Conservation (phyloP, 164 flowering plant species). For the Hamamelis virginiana region DNA sequence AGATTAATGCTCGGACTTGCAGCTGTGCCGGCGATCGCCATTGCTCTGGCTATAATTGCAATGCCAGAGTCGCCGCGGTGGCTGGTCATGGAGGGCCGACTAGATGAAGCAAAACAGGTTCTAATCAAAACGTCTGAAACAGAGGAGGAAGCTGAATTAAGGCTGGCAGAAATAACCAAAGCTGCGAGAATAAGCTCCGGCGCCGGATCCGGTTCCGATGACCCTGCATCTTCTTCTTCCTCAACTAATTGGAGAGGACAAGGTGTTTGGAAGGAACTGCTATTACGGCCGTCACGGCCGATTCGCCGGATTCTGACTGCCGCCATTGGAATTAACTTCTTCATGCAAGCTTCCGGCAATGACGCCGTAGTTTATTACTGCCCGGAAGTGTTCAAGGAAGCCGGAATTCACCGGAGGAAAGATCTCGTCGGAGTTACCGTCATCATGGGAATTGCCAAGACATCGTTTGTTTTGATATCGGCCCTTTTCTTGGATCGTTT, state of each 20-base stretch:
- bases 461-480: conserved; percentile 57
- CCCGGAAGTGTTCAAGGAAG: conserved; percentile 67
- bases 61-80: conserved; percentile 96
- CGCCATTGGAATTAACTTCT: conserved; percentile 80
- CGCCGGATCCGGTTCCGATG: background rate
- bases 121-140: conserved; percentile 41
- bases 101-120: conserved; percentile 53
- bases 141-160: conserved; percentile 51
- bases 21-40: conserved; percentile 52
- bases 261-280: conserved; percentile 72
- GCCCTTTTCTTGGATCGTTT: conserved; percentile 59
- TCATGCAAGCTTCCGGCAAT: conserved; percentile 92
- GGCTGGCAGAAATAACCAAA: conserved; percentile 49
- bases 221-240: background rate
- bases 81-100: conserved; percentile 65
- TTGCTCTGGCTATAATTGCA: conserved; percentile 44
- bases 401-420: conserved; percentile 50
- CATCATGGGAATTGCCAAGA: conserved; percentile 70
- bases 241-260: conserved; percentile 27
- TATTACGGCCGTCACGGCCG: conserved; percentile 43
- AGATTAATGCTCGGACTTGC: conserved; percentile 78
- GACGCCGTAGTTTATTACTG: conserved; percentile 83
- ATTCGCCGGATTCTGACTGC: conserved; percentile 58
- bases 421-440: conserved; percentile 53
- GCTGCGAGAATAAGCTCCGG: no score